Percentiles rank a stretch among this genome's conserved stretches.
Evolutionary conservation across 345 rosid species (phyloP).

Genomic region (Camelina sativa): DNA sequence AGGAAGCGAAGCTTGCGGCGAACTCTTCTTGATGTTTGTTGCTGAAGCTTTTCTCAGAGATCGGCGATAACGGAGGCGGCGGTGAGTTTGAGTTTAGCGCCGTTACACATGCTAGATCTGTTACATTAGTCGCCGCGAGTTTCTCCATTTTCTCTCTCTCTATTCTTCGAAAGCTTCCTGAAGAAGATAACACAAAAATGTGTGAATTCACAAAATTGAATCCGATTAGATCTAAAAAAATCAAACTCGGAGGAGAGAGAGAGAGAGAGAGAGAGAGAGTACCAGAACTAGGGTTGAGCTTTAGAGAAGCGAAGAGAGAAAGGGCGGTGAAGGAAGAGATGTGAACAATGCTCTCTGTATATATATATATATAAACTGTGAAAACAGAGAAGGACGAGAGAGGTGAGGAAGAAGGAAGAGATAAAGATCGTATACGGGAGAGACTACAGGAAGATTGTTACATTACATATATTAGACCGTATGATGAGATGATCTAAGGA

Average conservation of each 20-base stretch:
- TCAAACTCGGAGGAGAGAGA: neutral
- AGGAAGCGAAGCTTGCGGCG: conserved; percentile 56
- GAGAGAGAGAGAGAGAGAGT: conserved; percentile 23
- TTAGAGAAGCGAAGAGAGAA: conserved; percentile 27
- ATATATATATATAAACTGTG: conserved; percentile 15
- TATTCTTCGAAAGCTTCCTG: conserved; percentile 32
- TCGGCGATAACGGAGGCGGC: conserved; percentile 44
- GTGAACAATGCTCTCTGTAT: conserved; percentile 27
- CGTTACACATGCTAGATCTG: conserved; percentile 43
- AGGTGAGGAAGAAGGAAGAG: conserved; percentile 30
- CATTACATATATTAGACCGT: neutral
- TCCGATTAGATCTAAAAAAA: conserved; percentile 2
- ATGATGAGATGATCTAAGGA: neutral
- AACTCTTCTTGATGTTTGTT: conserved; percentile 48
- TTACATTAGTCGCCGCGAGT: conserved; percentile 38
- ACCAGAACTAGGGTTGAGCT: conserved; percentile 16
- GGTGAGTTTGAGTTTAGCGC: conserved; percentile 39
- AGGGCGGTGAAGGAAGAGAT: conserved; percentile 37
- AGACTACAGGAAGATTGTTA: conserved; percentile 8
- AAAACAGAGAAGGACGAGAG: conserved; percentile 23
- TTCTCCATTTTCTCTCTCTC: conserved; percentile 45
- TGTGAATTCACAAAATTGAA: conserved; percentile 6
- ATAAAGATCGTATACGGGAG: neutral
- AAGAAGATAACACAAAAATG: conserved; percentile 26
- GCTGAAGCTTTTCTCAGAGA: conserved; percentile 37